A percentile compares a stretch with the other conserved stretches of the same genome.
Conservation (phyloP, 1,284 basidiomycete species). For the Fistulinella cinereoalba region DNA sequence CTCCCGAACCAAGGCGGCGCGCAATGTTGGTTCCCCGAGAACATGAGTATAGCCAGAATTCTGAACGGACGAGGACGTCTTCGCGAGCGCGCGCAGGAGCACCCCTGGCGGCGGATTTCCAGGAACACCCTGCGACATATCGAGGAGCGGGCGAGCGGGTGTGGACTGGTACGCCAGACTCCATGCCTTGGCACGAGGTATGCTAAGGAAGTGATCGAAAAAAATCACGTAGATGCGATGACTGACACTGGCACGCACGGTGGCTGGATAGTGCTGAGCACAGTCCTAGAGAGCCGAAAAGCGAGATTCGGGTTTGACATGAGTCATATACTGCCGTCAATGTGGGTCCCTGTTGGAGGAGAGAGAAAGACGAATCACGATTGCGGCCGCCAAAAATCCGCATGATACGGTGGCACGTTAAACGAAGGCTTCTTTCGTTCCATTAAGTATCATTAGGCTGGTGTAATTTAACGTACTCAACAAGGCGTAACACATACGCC, state of each 20-base stretch:
- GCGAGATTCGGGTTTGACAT: constrained; percentile 13
- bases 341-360: too few species aligned
- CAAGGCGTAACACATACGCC: too few species aligned
- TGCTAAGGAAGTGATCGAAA: constrained; percentile 40
- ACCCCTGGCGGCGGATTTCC: constrained; percentile 57
- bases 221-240: not conserved
- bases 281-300: constrained; percentile 40
- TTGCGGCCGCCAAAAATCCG: too few species aligned
- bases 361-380: too few species aligned
- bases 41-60: constrained; percentile 66
- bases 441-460: too few species aligned
- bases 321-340: too few species aligned
- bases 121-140: constrained; percentile 79
- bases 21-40: constrained; percentile 59
- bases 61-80: constrained; percentile 43
- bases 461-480: too few species aligned
- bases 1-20: constrained; percentile 61
- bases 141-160: constrained; percentile 52
- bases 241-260: constrained; percentile 34
- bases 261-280: constrained; percentile 41
- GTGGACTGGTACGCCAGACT: constrained; percentile 47
- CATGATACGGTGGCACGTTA: too few species aligned
- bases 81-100: constrained; percentile 53
- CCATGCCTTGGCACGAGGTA: constrained; percentile 71
- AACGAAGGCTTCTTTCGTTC: too few species aligned